phyloP scores from a whole-genome alignment of 768 basidiomycete species.

The Suillus lakei region DNA sequence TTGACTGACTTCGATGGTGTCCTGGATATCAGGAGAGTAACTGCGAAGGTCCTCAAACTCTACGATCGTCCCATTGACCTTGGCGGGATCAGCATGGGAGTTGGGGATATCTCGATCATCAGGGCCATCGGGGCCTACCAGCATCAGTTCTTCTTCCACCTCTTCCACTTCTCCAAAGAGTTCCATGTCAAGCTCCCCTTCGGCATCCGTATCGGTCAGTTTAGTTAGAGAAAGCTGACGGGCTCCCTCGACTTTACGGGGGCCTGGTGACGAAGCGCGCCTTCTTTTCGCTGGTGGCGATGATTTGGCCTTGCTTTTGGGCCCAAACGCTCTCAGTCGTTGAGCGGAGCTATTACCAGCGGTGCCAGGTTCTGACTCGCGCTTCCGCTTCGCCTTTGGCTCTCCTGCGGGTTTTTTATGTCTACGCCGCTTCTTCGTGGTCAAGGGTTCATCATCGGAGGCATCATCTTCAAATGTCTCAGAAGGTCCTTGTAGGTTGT shows the following conservation, averaged over 20 bases:
- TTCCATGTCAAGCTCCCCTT: slow-evolving; percentile 40
- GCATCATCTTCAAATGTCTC: slow-evolving; percentile 11
- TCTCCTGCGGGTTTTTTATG: slow-evolving; percentile 8
- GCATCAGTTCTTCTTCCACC: slow-evolving; percentile 40
- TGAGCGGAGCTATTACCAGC: no score
- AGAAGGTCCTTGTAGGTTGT: slow-evolving; percentile 14
- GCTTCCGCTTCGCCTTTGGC: slow-evolving; percentile 14
- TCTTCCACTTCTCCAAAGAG: slow-evolving; percentile 38
- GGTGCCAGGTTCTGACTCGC: background rate
- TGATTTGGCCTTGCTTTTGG: slow-evolving; percentile 13
- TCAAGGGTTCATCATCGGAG: slow-evolving; percentile 20
- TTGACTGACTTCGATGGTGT: slow-evolving; percentile 39
- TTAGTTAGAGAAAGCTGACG: slow-evolving; percentile 29
- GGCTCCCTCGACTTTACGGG: slow-evolving; percentile 19
- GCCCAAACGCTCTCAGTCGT: background rate
- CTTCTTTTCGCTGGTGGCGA: slow-evolving; percentile 22
- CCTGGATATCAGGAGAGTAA: slow-evolving; percentile 13
- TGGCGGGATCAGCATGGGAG: background rate
- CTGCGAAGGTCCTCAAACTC: slow-evolving; percentile 30
- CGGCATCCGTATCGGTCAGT: slow-evolving; percentile 36
- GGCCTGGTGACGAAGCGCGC: slow-evolving; percentile 36
- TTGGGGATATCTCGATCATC: slow-evolving; percentile 15
- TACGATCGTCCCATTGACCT: slow-evolving; percentile 12
- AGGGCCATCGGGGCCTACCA: slow-evolving; percentile 24
- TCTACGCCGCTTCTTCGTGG: slow-evolving; percentile 32